Conservation (phyloP, 148 eudicot genomes). For the Camellia japonica region DNA sequence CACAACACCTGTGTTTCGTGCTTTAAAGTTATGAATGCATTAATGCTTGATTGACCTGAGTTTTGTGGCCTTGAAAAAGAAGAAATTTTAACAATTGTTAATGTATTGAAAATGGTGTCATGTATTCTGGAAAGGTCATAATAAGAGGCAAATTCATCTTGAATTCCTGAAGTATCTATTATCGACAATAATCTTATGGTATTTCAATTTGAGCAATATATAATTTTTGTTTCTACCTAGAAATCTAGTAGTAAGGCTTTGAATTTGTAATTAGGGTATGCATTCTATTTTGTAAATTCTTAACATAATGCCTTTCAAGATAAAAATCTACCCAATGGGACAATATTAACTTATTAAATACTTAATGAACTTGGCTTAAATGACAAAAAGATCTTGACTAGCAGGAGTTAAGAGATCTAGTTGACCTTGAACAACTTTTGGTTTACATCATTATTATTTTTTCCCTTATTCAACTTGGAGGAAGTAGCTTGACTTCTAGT, state of each 20-base stretch:
- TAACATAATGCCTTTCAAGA: neutral
- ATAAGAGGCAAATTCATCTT: neutral
- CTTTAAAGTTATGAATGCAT: conserved; percentile 2
- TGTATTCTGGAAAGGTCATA: neutral
- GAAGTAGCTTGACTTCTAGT: neutral
- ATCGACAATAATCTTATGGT: neutral
- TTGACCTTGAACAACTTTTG: neutral
- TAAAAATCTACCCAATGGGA: neutral
- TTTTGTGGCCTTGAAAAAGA: neutral
- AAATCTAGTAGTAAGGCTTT: neutral
- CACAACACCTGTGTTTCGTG: neutral
- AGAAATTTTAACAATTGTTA: neutral
- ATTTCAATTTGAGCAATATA: neutral
- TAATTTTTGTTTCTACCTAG: neutral
- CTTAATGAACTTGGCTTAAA: neutral
- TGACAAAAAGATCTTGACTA: neutral
- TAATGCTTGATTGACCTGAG: neutral
- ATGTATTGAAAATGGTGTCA: neutral
- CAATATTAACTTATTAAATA: neutral
- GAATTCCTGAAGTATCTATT: neutral
- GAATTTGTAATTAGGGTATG: neutral
- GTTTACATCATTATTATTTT: neutral
- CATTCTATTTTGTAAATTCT: neutral
- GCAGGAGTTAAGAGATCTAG: neutral
- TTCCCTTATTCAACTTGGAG: neutral